These are phyloP conservation scores for Blastobotrys arbuscula DNA, from an alignment of 1,139 yeast genomes.

Conservation along the genomic window DNA sequence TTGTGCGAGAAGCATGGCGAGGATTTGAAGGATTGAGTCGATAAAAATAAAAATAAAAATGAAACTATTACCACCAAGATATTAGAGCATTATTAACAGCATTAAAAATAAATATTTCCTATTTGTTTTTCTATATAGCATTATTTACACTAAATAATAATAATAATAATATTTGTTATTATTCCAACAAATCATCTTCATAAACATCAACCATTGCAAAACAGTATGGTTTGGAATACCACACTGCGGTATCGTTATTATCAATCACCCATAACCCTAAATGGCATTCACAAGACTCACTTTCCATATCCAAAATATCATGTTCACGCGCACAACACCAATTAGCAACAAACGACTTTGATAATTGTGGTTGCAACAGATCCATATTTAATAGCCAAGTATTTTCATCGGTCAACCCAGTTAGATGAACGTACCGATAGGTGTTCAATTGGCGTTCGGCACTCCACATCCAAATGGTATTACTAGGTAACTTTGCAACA, in stretches of 20 bases:
- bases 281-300: constrained; percentile 1
- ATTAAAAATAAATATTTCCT: no score
- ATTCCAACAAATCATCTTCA: not conserved
- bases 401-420: not conserved
- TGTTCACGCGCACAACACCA: not conserved
- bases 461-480: not conserved
- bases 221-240: constrained; percentile 2
- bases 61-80: no score
- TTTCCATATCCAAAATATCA: not conserved
- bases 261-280: constrained; percentile 5
- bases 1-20: constrained; percentile 76
- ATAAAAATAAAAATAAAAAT: no score
- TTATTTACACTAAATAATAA: not conserved
- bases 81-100: no score
- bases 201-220: not conserved
- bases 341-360: not conserved
- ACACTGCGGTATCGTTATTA: not conserved
- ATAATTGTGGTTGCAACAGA: not conserved
- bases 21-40: constrained; percentile 39
- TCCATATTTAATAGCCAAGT: not conserved
- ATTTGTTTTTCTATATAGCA: no score
- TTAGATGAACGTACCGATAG: constrained; percentile 1
- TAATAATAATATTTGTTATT: not conserved
- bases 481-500: constrained; percentile 1
- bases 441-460: constrained; percentile 5